Conservation (phyloP, 2,329 filamentous ascomycete genomes). For the Lasiodiplodia gonubiensis region DNA sequence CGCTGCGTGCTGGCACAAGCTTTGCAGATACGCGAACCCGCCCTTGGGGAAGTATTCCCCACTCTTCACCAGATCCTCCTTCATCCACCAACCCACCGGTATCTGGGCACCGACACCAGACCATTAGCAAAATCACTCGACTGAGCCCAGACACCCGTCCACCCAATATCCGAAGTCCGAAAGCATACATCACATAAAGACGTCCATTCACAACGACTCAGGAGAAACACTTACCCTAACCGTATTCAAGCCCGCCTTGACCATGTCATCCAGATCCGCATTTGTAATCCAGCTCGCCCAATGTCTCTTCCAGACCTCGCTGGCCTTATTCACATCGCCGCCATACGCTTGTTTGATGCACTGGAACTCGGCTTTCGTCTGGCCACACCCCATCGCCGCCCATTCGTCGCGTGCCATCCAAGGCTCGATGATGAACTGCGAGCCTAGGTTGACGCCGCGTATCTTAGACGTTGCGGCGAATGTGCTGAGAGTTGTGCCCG, state of each 20-base stretch:
- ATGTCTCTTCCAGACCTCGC: slow-evolving; percentile 57
- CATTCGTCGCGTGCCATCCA: slow-evolving; percentile 59
- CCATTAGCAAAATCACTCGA: not conserved
- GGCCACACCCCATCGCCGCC: slow-evolving; percentile 55
- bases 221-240: slow-evolving; percentile 43
- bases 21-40: slow-evolving; percentile 35
- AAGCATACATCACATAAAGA: not conserved
- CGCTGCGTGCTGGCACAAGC: slow-evolving; percentile 56
- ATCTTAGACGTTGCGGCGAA: slow-evolving; percentile 47
- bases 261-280: slow-evolving; percentile 57
- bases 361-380: slow-evolving; percentile 58
- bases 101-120: slow-evolving; percentile 37
- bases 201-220: not conserved
- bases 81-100: slow-evolving; percentile 63
- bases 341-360: slow-evolving; percentile 48
- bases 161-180: too few relatives aligned
- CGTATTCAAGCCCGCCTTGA: slow-evolving; percentile 58
- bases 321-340: slow-evolving; percentile 44
- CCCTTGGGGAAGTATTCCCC: slow-evolving; percentile 58
- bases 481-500: not conserved
- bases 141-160: not conserved
- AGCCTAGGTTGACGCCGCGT: slow-evolving; percentile 62
- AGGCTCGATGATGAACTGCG: slow-evolving; percentile 60
- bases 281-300: slow-evolving; percentile 59
- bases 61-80: slow-evolving; percentile 54